Percentiles rank a stretch among this genome's conserved stretches.
These are phyloP conservation scores for Rutstroemia sydowiana DNA, from an alignment of 2,329 filamentous ascomycete species.

Conservation along the genomic window DNA sequence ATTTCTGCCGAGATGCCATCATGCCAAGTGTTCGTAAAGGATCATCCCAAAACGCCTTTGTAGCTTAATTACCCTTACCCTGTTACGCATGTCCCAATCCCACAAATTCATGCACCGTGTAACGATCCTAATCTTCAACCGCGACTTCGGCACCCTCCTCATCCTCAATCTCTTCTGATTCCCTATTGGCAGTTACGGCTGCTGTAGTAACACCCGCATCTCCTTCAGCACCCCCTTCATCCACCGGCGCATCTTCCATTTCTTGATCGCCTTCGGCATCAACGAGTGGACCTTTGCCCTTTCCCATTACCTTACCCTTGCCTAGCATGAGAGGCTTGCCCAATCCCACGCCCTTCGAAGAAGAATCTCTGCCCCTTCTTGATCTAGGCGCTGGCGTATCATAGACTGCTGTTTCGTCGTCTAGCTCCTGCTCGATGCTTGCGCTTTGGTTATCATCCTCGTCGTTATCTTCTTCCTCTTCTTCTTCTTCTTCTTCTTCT, in stretches of 20 bases:
- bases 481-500: slow-evolving; percentile 22
- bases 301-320: slow-evolving; percentile 14
- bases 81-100: not conserved
- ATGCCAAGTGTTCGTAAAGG: not conserved
- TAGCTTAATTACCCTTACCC: slow-evolving; percentile 1
- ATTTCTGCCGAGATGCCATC: not conserved
- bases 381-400: slow-evolving; percentile 23
- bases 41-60: slow-evolving; percentile 5
- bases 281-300: slow-evolving; percentile 15
- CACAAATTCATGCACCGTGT: not conserved
- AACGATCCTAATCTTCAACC: slow-evolving; percentile 2
- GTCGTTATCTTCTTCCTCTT: slow-evolving; percentile 16
- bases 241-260: slow-evolving; percentile 30
- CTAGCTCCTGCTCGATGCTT: slow-evolving; percentile 16
- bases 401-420: slow-evolving; percentile 24
- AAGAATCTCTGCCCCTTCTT: slow-evolving; percentile 15
- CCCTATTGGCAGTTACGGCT: no score
- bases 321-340: slow-evolving; percentile 24
- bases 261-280: slow-evolving; percentile 22
- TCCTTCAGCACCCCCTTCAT: slow-evolving; percentile 1
- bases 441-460: slow-evolving; percentile 6
- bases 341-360: slow-evolving; percentile 20
- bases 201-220: not conserved
- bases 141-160: slow-evolving; percentile 1
- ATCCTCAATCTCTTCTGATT: not conserved